Evolutionary conservation across 805 yeast genomes (phyloP).

Genomic region (Limtongozyma cylindracea): DNA sequence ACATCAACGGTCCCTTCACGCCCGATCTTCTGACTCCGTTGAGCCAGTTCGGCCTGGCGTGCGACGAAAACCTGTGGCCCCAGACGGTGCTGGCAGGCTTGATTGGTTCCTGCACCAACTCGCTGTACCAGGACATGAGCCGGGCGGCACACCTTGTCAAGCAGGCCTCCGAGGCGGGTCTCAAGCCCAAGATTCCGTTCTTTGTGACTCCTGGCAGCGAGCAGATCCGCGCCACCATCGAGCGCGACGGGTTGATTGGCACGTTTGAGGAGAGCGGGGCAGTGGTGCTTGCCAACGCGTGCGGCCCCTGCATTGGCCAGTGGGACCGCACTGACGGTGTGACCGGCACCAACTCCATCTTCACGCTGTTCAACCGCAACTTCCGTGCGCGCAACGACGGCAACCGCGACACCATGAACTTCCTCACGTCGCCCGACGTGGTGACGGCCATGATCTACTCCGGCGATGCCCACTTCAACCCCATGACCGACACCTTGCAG

Average conservation of each 20-base stretch:
- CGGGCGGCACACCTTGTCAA: conserved; percentile 77
- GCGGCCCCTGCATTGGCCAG: conserved; percentile 99
- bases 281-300: conserved; percentile 82
- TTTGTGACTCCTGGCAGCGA: conserved; percentile 97
- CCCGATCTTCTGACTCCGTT: conserved; percentile 93
- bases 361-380: conserved; percentile 94
- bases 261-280: conserved; percentile 78
- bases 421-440: conserved; percentile 94
- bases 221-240: conserved; percentile 91
- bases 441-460: conserved; percentile 94
- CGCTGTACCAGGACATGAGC: conserved; percentile 95
- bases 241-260: conserved; percentile 75
- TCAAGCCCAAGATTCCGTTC: conserved; percentile 77
- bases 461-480: conserved; percentile 83
- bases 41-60: conserved; percentile 51
- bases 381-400: conserved; percentile 97
- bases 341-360: conserved; percentile 61
- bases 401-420: conserved; percentile 91
- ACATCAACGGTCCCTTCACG: conserved; percentile 93
- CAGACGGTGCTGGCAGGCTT: conserved; percentile 68
- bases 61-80: conserved; percentile 68
- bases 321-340: conserved; percentile 84
- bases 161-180: conserved; percentile 71
- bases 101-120: conserved; percentile 96
- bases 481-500: conserved; percentile 62